These are phyloP conservation scores for Elasticomyces elasticus DNA, from an alignment of 495 filamentous ascomycete species.

Conservation along the genomic window DNA sequence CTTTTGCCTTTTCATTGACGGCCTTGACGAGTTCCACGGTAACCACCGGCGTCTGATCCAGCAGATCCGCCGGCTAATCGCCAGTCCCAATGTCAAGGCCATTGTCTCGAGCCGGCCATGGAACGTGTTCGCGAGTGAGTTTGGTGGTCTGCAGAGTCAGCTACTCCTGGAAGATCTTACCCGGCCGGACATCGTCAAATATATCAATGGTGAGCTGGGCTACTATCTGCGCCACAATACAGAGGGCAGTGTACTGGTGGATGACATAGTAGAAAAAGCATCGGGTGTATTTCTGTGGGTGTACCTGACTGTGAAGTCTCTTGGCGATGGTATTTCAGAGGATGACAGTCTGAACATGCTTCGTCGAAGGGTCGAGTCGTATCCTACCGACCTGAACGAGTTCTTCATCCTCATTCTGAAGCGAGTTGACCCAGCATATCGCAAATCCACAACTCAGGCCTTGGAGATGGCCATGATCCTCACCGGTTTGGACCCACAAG, in stretches of 20 bases:
- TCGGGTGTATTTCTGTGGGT: slow-evolving; percentile 28
- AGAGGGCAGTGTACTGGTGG: not conserved
- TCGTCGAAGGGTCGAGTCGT: not conserved
- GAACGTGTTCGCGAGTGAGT: slow-evolving; percentile 10
- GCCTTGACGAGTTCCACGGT: slow-evolving; percentile 17
- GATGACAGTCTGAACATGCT: slow-evolving; percentile 15
- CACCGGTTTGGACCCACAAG: too few species aligned
- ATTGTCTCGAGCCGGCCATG: slow-evolving; percentile 16
- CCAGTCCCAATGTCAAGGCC: slow-evolving; percentile 3
- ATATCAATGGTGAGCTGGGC: not conserved
- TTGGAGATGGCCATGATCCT: too few species aligned
- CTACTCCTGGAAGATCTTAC: slow-evolving; percentile 8
- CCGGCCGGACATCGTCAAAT: slow-evolving; percentile 6
- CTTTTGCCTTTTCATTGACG: slow-evolving; percentile 19
- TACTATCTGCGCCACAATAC: not conserved
- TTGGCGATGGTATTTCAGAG: slow-evolving; percentile 14
- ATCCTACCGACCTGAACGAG: not conserved
- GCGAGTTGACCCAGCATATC: too few species aligned
- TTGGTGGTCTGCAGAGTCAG: not conserved
- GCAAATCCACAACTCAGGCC: too few species aligned
- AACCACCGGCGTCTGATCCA: slow-evolving; percentile 2
- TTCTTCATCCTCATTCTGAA: too few species aligned
- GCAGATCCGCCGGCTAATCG: not conserved
- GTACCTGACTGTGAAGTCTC: slow-evolving; percentile 19
- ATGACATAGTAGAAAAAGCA: slow-evolving; percentile 18